Evolutionary conservation across 139 green algal species (phyloP), one percentile per base, ranked within the genome.

Genomic region (Chlorella sp.): DNA sequence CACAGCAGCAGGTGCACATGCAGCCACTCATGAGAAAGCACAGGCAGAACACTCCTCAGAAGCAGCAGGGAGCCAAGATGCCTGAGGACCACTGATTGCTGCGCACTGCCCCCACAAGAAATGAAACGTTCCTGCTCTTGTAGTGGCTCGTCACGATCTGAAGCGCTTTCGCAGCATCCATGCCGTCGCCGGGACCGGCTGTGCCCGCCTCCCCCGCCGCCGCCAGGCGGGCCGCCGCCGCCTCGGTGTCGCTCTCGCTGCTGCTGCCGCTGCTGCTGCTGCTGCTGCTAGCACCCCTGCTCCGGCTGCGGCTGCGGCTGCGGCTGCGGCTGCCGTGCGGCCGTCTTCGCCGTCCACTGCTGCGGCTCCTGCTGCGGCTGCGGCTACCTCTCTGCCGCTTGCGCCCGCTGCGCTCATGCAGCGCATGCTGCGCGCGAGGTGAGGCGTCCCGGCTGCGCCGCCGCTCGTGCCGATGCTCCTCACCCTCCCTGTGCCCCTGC

Each of bases 361-460:
- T 43, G 36, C 46, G 14, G 30, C 44, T 43, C 2, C 73, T 64
- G 44, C 51, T 82, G 36, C 48, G 38, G 79, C 79, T 82, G 76
- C 46, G 38, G 58, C 77, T 83, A 4, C 28, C 41, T 78, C 72
- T 60, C 46, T 20, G 72, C 43, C 72, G 72, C 72, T 78, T 78
- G n/a, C 65, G 38, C 0, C 65, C 65, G 65, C 60, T 68, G 60
- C 60, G 60, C 24, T 4, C 60, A 22, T 73, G 72, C 41, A 24
- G 41, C 41, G 41, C 38, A 51, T 34, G 36, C 41, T 17, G 41
- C 41, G 41, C 38, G 34, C 19, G 36, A 19, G 36, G 36, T 3
- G 36, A 48, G 69, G 6, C 30, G 32, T 16, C 36, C 2, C 38
- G 9, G 51, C 51, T 60, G 51, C 24, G 51, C 69, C 38, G 69